Conservation (phyloP, 352 stramenopile species). For the Phytophthora gonapodyides region DNA sequence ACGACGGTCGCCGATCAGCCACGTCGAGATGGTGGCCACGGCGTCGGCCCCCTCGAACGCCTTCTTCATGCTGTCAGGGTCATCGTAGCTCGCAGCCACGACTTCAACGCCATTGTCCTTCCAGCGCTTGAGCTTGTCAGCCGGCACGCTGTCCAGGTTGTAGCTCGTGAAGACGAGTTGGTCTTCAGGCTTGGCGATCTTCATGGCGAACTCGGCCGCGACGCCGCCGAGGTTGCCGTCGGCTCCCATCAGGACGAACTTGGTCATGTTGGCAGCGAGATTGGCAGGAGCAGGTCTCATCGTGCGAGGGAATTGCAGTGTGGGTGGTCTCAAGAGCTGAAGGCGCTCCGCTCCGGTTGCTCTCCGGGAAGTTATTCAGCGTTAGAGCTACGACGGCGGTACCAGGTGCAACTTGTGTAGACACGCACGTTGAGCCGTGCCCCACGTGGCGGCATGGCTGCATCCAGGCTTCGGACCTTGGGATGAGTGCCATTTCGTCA, state of each 20-base stretch:
- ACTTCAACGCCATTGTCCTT: slow-evolving; percentile 30
- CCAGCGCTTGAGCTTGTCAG: slow-evolving; percentile 23
- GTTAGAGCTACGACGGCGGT: too few relatives aligned
- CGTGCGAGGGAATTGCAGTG: too few relatives aligned
- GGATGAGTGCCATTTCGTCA: too few relatives aligned
- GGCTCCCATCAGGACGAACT: slow-evolving; percentile 35
- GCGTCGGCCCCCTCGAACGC: slow-evolving; percentile 24
- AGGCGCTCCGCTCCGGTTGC: too few relatives aligned
- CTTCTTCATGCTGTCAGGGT: slow-evolving; percentile 34
- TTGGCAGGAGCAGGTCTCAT: background rate
- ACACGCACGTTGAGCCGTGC: too few relatives aligned
- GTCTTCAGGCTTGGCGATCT: slow-evolving; percentile 34
- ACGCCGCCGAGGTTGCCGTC: slow-evolving; percentile 28
- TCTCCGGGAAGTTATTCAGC: too few relatives aligned
- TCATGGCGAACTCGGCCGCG: slow-evolving; percentile 29
- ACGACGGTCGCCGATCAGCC: slow-evolving; percentile 34
- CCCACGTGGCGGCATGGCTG: too few relatives aligned
- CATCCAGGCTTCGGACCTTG: too few relatives aligned
- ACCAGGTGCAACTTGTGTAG: too few relatives aligned
- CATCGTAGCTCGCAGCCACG: slow-evolving; percentile 27
- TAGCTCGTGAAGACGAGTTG: slow-evolving; percentile 35
- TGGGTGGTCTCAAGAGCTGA: too few relatives aligned
- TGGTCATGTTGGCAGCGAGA: slow-evolving; percentile 19
- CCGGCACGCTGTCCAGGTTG: slow-evolving; percentile 29
- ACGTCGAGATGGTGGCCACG: slow-evolving; percentile 33